A percentile compares a stretch with the other conserved stretches of the same genome.
phyloP scores from a whole-genome alignment of 768 basidiomycete species.

The Erythrobasidium yunnanense region DNA sequence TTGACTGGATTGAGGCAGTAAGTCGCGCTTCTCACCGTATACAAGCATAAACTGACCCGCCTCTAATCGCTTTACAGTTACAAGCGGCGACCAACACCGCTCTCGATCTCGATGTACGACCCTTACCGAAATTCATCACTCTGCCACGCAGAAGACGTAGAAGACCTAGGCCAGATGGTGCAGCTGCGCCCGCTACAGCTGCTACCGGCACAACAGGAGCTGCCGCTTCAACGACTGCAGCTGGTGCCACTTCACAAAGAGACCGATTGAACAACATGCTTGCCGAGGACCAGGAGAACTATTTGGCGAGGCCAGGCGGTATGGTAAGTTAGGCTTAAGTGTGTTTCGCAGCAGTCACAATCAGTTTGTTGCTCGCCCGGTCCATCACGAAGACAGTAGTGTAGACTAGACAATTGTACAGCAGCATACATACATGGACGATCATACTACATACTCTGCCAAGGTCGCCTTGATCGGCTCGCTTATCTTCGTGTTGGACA shows the following conservation, averaged over 20 bases:
- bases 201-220: not conserved
- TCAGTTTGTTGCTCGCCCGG: too few relatives aligned
- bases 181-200: not conserved
- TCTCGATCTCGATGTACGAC: conserved; percentile 77
- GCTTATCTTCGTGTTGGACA: too few relatives aligned
- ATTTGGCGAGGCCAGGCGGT: not conserved
- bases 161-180: conserved; percentile 23
- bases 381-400: too few relatives aligned
- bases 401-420: too few relatives aligned
- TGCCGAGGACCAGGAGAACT: conserved; percentile 33
- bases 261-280: conserved; percentile 31
- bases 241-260: not conserved
- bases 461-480: too few relatives aligned
- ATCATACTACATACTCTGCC: too few relatives aligned
- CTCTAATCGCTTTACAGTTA: conserved; percentile 51
- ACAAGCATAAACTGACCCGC: not conserved
- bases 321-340: not conserved
- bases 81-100: conserved; percentile 87
- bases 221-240: conserved; percentile 7
- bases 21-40: not conserved
- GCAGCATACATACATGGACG: too few relatives aligned
- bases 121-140: conserved; percentile 40
- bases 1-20: conserved; percentile 81
- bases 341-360: too few relatives aligned
- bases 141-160: conserved; percentile 33